Evolutionary conservation across 306 rosid genomes (phyloP).

Genomic region (Biancaea sappan): DNA sequence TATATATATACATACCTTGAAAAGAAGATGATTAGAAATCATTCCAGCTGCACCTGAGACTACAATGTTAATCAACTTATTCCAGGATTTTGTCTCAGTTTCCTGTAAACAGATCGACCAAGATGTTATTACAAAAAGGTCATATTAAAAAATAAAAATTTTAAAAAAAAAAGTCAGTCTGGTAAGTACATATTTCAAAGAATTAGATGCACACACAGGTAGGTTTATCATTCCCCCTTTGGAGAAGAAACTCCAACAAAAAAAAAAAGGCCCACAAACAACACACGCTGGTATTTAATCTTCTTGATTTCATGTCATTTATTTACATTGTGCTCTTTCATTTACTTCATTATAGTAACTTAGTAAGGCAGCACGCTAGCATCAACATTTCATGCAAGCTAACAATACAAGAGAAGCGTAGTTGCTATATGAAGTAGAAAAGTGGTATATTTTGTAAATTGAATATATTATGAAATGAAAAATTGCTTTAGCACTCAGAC

Average conservation of each 20-base stretch:
- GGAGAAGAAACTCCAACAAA: too few species aligned
- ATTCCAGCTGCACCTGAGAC: conserved; percentile 99
- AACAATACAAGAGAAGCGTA: background rate
- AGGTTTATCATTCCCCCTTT: too few species aligned
- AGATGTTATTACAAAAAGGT: background rate
- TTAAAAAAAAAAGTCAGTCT: too few species aligned
- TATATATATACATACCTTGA: conserved; percentile 61
- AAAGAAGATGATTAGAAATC: conserved; percentile 95
- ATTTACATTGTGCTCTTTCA: background rate
- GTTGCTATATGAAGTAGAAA: background rate
- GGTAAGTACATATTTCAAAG: too few species aligned
- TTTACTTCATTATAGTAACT: background rate
- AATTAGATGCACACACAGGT: too few species aligned
- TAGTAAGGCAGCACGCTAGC: background rate
- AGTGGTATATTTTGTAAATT: background rate
- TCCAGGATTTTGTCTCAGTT: conserved; percentile 91
- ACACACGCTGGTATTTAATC: background rate
- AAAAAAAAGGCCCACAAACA: too few species aligned
- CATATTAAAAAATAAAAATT: too few species aligned
- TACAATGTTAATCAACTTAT: conserved; percentile 78
- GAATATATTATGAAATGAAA: background rate
- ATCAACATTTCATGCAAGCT: background rate
- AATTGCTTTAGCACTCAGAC: background rate
- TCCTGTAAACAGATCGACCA: conserved; percentile 59
- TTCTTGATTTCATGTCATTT: conserved; percentile 16